Evolutionary conservation across 768 basidiomycete species (phyloP).

Genomic region (Guyanaporus albipodus): DNA sequence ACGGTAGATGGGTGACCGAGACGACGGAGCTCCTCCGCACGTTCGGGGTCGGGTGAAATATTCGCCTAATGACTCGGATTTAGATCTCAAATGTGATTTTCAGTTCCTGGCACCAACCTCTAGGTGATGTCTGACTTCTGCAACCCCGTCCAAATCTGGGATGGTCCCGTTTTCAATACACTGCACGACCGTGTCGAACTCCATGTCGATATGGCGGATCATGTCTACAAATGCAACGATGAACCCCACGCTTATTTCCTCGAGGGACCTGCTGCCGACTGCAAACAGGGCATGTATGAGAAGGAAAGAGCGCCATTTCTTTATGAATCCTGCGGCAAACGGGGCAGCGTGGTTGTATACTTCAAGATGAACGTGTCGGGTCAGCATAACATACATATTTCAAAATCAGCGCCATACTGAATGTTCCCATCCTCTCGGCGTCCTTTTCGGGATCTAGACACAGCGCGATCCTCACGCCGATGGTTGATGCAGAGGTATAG

Average conservation of each 20-base stretch:
- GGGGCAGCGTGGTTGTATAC: slow-evolving; percentile 2
- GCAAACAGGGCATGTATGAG: slow-evolving; percentile 8
- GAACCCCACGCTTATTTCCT: slow-evolving; percentile 2
- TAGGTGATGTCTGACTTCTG: slow-evolving; percentile 1
- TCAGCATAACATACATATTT: background rate
- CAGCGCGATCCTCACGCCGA: background rate
- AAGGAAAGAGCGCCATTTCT: slow-evolving; percentile 8
- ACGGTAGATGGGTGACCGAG: slow-evolving; percentile 11
- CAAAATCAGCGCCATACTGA: slow-evolving; percentile 2
- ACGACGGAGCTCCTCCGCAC: slow-evolving; percentile 8
- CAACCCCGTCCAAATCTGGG: slow-evolving; percentile 1
- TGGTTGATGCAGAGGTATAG: background rate
- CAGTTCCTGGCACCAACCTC: background rate
- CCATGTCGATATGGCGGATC: slow-evolving; percentile 5
- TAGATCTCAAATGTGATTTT: background rate
- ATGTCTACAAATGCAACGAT: slow-evolving; percentile 10
- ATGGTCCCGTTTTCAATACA: slow-evolving; percentile 11
- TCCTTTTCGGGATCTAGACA: slow-evolving; percentile 1
- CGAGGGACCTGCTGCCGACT: slow-evolving; percentile 2
- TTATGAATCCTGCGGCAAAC: slow-evolving; percentile 1
- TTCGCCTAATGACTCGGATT: background rate
- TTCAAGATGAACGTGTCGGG: background rate
- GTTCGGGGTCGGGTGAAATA: slow-evolving; percentile 1
- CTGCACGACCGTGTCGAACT: slow-evolving; percentile 12
- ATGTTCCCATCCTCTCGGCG: slow-evolving; percentile 6